Conservation (phyloP, 768 basidiomycete species). For the Podaxis rugospora region DNA sequence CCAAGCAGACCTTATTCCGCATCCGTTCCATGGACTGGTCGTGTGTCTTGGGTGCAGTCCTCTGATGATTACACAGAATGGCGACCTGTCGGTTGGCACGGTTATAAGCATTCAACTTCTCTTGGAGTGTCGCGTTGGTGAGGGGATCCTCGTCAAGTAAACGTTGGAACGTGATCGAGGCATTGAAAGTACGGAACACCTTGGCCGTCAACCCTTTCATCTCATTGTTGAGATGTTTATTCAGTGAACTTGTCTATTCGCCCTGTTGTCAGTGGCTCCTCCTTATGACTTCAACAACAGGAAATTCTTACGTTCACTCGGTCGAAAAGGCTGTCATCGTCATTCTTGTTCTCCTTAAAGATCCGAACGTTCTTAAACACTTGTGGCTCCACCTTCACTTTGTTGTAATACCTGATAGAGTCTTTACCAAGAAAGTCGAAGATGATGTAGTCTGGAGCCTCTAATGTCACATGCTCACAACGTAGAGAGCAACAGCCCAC, state of each 20-base stretch:
- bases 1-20: slow-evolving; percentile 66
- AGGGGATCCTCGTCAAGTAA: slow-evolving; percentile 69
- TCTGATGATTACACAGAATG: slow-evolving; percentile 98
- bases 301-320: slow-evolving; percentile 77
- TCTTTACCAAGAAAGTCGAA: slow-evolving; percentile 99
- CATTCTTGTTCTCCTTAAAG: slow-evolving; percentile 91
- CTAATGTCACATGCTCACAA: slow-evolving; percentile 93
- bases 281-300: slow-evolving; percentile 9
- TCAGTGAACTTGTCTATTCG: slow-evolving; percentile 73
- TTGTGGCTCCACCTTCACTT: slow-evolving; percentile 83
- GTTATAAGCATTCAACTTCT: slow-evolving; percentile 96
- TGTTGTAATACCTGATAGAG: slow-evolving; percentile 95
- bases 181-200: slow-evolving; percentile 99
- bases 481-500: slow-evolving; percentile 98
- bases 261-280: slow-evolving; percentile 16
- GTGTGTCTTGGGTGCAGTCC: slow-evolving; percentile 88
- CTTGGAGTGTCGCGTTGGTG: slow-evolving; percentile 73
- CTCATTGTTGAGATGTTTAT: slow-evolving; percentile 88
- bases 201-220: slow-evolving; percentile 99
- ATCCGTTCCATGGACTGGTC: slow-evolving; percentile 94
- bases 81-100: slow-evolving; percentile 96
- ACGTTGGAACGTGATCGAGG: slow-evolving; percentile 92
- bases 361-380: slow-evolving; percentile 98
- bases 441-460: slow-evolving; percentile 79
- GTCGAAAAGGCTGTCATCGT: slow-evolving; percentile 89